These are phyloP conservation scores for Yamadazyma atmosphaerica DNA, from an alignment of 1,139 yeast genomes.

Conservation along the genomic window DNA sequence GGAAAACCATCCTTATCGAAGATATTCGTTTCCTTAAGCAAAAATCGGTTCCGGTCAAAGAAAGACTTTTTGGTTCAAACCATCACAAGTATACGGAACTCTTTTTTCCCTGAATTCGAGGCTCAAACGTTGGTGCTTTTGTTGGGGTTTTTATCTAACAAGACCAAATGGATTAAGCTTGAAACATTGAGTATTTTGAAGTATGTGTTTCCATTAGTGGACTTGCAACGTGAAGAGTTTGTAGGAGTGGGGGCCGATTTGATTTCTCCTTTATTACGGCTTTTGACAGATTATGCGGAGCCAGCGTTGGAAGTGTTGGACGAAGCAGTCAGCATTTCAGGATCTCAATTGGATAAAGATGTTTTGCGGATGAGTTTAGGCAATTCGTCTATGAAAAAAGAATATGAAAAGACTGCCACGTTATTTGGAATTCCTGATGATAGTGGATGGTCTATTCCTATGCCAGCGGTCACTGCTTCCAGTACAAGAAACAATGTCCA, in stretches of 20 bases:
- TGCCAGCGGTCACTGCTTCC: conserved; percentile 89
- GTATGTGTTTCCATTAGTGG: conserved; percentile 72
- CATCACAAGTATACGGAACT: conserved; percentile 61
- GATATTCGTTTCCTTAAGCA: conserved; percentile 73
- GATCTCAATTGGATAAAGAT: conserved; percentile 87
- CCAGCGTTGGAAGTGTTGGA: conserved; percentile 88
- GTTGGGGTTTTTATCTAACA: conserved; percentile 77
- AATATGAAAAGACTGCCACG: conserved; percentile 83
- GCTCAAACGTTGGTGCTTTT: conserved; percentile 75
- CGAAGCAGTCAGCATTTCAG: conserved; percentile 81
- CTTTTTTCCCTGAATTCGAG: conserved; percentile 74
- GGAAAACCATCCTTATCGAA: conserved; percentile 65
- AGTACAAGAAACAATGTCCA: conserved; percentile 90
- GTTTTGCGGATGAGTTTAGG: conserved; percentile 91
- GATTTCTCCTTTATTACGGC: conserved; percentile 82
- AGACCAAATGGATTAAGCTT: conserved; percentile 70
- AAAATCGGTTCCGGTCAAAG: conserved; percentile 79
- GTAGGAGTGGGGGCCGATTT: conserved; percentile 93
- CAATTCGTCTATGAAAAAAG: conserved; percentile 71
- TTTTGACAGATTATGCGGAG: conserved; percentile 85
- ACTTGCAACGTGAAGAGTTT: conserved; percentile 76
- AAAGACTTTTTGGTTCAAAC: conserved; percentile 85
- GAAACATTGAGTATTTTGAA: conserved; percentile 80
- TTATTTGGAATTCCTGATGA: conserved; percentile 95
- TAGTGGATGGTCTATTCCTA: conserved; percentile 97